A percentile compares a stretch with the other conserved stretches of the same genome.
Conservation (phyloP, 1,284 basidiomycete species). For the Malassezia globosa region DNA sequence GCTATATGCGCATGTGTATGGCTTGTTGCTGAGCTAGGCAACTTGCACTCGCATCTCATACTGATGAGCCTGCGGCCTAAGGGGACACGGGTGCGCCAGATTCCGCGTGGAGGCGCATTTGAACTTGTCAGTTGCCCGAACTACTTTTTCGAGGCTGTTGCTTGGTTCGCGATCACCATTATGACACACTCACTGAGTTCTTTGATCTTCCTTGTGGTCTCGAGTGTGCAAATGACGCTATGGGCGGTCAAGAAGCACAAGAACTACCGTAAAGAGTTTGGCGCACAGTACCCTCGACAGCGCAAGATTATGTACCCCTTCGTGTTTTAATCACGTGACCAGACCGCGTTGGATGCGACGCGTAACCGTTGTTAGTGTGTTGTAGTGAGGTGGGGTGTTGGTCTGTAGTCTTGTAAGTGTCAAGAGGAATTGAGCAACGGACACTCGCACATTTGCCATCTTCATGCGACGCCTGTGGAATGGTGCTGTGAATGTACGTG, state of each 20-base stretch:
- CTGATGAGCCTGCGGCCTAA: conserved; percentile 70
- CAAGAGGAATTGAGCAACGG: background rate
- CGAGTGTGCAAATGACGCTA: conserved; percentile 62
- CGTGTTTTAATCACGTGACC: conserved; percentile 46
- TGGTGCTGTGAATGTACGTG: too few relatives aligned
- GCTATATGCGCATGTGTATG: conserved; percentile 60
- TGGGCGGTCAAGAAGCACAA: conserved; percentile 91
- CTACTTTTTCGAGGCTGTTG: conserved; percentile 79
- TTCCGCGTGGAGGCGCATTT: conserved; percentile 73
- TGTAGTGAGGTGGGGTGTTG: background rate
- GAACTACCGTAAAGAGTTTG: conserved; percentile 81
- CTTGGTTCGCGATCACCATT: conserved; percentile 62
- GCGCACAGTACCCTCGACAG: conserved; percentile 62
- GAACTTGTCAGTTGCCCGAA: conserved; percentile 76
- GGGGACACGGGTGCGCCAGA: conserved; percentile 66
- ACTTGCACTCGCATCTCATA: conserved; percentile 70
- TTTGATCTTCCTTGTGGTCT: conserved; percentile 61
- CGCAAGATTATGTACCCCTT: conserved; percentile 76
- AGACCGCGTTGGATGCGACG: background rate
- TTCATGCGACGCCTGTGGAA: too few relatives aligned
- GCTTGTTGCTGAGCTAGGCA: conserved; percentile 72
- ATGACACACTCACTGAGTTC: conserved; percentile 61
- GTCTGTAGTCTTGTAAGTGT: background rate
- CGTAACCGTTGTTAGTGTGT: too few relatives aligned
- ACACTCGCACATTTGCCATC: too few relatives aligned